Conservation (phyloP, 208 protist species). For the Zelonia costaricensis region DNA sequence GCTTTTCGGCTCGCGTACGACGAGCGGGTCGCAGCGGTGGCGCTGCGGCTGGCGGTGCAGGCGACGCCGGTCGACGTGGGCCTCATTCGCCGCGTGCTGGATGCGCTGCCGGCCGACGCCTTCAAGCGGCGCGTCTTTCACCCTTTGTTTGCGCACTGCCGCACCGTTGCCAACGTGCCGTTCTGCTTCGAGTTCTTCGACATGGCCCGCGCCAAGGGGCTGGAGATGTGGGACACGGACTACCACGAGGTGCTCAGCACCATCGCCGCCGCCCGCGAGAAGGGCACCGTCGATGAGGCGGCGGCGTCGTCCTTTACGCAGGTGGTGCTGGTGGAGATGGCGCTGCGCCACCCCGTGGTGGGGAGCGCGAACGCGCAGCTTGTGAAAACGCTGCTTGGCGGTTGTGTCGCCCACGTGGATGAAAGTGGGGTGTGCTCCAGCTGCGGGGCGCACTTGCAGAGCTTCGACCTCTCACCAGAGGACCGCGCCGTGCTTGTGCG, state of each 20-base stretch:
- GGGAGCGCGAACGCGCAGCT: conserved; percentile 60
- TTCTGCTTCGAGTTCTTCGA: conserved; percentile 53
- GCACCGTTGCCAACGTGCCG: conserved; percentile 20
- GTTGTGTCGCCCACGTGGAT: conserved; percentile 21
- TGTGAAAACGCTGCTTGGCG: conserved; percentile 50
- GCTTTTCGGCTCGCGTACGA: conserved; percentile 38
- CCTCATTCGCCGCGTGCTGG: conserved; percentile 48
- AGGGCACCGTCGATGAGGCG: not conserved
- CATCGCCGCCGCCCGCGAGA: conserved; percentile 14
- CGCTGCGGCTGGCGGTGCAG: conserved; percentile 49
- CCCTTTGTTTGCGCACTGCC: conserved; percentile 59
- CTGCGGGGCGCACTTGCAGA: conserved; percentile 45
- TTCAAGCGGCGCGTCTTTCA: conserved; percentile 71
- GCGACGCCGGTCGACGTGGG: conserved; percentile 11
- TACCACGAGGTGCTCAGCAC: conserved; percentile 56
- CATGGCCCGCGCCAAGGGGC: conserved; percentile 25
- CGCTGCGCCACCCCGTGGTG: conserved; percentile 73
- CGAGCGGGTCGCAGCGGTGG: conserved; percentile 73
- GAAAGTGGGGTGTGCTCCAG: conserved; percentile 40
- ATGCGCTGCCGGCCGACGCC: conserved; percentile 39
- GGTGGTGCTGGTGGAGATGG: conserved; percentile 45
- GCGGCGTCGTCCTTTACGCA: not conserved
- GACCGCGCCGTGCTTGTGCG: conserved; percentile 52
- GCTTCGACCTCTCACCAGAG: conserved; percentile 59
- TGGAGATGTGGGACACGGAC: conserved; percentile 88